Percentiles rank a stretch among this genome's conserved stretches.
Conservation (phyloP, 2,329 filamentous ascomycete species). For the Podosphaera xanthii region DNA sequence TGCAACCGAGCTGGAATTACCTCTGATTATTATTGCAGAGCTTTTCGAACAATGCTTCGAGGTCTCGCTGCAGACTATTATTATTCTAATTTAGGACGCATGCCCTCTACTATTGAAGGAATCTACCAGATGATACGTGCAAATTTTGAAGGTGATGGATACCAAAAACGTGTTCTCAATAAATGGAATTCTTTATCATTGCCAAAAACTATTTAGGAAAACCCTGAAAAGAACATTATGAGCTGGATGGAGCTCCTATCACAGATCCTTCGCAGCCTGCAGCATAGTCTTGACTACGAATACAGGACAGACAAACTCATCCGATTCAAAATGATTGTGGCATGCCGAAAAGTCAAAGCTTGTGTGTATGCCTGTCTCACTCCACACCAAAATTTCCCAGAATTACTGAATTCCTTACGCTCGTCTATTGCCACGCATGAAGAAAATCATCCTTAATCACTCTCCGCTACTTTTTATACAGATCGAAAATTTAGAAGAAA, state of each 20-base stretch:
- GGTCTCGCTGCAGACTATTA: neutral
- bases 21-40: neutral
- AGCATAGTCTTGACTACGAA: neutral
- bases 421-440: neutral
- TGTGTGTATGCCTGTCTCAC: neutral
- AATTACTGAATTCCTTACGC: neutral
- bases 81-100: neutral
- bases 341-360: neutral
- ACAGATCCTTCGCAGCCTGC: neutral
- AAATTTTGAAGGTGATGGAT: conserved; percentile 1
- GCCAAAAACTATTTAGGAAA: neutral
- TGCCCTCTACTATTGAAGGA: neutral
- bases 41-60: neutral
- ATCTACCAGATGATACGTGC: neutral
- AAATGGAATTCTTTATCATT: neutral
- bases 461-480: neutral
- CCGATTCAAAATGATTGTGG: neutral
- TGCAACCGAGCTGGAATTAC: neutral
- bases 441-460: neutral
- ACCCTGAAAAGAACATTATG: neutral
- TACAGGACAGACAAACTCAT: neutral
- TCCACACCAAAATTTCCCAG: neutral
- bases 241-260: neutral
- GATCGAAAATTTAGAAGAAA: neutral
- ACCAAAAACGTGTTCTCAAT: neutral